A percentile compares a stretch with the other conserved stretches of the same genome.
Conservation (phyloP, 2,329 filamentous ascomycete species). For the Colletotrichum cereale region DNA sequence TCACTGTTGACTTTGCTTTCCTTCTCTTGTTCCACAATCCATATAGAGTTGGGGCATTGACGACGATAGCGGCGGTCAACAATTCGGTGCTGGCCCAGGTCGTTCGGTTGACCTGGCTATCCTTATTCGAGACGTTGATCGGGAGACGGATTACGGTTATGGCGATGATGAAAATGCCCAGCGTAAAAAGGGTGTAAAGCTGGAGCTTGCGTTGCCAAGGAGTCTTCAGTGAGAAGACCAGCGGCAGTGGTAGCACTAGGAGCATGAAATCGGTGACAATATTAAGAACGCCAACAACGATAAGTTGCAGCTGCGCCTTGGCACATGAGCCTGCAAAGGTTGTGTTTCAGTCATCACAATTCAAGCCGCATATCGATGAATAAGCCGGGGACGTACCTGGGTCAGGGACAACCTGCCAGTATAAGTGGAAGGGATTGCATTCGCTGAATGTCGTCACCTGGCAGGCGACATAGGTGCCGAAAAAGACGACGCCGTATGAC, state of each 20-base stretch:
- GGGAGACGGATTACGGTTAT: conserved; percentile 55
- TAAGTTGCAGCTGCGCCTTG: conserved; percentile 49
- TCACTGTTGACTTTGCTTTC: conserved; percentile 43
- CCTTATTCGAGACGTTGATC: conserved; percentile 51
- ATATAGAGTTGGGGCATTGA: conserved; percentile 54
- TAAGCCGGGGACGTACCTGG: conserved; percentile 46
- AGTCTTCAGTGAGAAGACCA: conserved; percentile 48
- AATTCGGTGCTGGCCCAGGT: conserved; percentile 55
- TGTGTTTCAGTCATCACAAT: neutral
- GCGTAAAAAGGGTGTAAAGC: conserved; percentile 50
- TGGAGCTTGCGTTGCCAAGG: conserved; percentile 49
- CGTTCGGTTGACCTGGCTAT: conserved; percentile 51
- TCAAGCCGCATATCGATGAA: conserved; percentile 1
- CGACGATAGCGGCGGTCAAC: conserved; percentile 45
- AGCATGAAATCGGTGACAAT: conserved; percentile 50
- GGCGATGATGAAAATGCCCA: conserved; percentile 55
- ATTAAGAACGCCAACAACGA: conserved; percentile 50
- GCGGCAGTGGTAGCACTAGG: conserved; percentile 47
- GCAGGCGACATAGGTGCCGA: conserved; percentile 48
- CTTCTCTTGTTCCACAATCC: conserved; percentile 49
- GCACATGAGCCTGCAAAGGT: conserved; percentile 44
- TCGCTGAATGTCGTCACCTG: conserved; percentile 51
- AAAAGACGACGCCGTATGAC: conserved; percentile 46
- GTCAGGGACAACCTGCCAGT: conserved; percentile 66
- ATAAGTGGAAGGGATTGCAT: conserved; percentile 62